Evolutionary conservation across 139 green algal species (phyloP), one percentile per base, ranked within the genome.

Genomic region (Haematococcus sp.): DNA sequence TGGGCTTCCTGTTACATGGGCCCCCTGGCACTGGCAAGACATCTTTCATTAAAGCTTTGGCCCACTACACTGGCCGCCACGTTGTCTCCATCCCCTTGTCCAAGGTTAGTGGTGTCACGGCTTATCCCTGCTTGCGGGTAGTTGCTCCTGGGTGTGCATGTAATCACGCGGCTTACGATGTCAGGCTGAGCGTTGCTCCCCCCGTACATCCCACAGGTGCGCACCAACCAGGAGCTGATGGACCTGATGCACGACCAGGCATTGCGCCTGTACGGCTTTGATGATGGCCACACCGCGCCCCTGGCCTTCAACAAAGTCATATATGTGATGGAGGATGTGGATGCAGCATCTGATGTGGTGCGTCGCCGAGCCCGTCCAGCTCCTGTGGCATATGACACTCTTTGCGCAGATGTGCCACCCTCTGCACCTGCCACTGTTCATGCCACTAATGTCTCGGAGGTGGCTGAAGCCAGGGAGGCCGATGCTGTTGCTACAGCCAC

Each of bases 1-100:
- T 86, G 32, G 80, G 80, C 23, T 73, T 87, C 60, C 68, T 87
- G 70, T 63, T 87, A 69, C 69, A 82, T 56, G 81, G 81, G 1
- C 81, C 81, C 7, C 81, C 81, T 34, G 81, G 81, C 15, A 82
- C 64, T 4, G 32, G 33, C 31, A 43, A 60, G 65, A 87, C 81
- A 2, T 71, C 58, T n/a, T 64, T 87, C 60, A 82, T 83, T 60
- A 84, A 84, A 59, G 81, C 78, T 0, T 56, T 88, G 34, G 75
- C 82, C 3, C 59, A 80, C 32, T 32, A 76, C 69, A 86, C 73
- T 1, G 30, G 35, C n/a, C 81, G 81, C n/a, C 63, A 65, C 44
- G 71, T 86, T 27, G 68, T 86, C 2, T 75, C 40, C 49, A 73
- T 87, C n/a, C 68, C 76, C 0, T 73, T 87, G 17, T 40, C 44